These are phyloP conservation scores for Thyridium curvatum DNA, from an alignment of 2,329 filamentous ascomycete species.

Conservation along the genomic window DNA sequence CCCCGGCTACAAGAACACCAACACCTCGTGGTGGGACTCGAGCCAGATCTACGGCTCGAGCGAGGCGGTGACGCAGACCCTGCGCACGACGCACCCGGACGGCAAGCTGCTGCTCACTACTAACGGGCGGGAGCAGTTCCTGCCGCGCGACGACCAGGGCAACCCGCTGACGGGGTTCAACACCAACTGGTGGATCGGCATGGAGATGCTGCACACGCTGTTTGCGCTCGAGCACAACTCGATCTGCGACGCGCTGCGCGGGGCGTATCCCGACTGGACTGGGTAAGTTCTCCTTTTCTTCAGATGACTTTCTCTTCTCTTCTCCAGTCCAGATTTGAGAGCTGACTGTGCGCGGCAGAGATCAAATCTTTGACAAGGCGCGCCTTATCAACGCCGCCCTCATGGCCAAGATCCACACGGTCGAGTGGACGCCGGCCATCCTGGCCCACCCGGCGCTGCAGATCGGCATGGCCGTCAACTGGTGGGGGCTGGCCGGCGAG, in stretches of 20 bases:
- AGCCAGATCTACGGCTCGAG: constrained; percentile 38
- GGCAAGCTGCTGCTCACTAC: constrained; percentile 30
- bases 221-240: constrained; percentile 39
- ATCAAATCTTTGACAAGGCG: constrained; percentile 36
- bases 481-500: constrained; percentile 37
- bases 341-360: no score
- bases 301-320: no score
- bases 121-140: constrained; percentile 23
- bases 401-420: constrained; percentile 43
- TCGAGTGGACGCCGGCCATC: constrained; percentile 42
- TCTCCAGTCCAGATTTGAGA: no score
- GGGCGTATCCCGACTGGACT: constrained; percentile 27
- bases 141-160: constrained; percentile 29
- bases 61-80: constrained; percentile 24
- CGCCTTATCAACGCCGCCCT: constrained; percentile 36
- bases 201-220: no score
- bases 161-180: constrained; percentile 33
- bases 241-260: constrained; percentile 29
- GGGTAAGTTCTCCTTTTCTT: no score
- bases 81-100: constrained; percentile 26
- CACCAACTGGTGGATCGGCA: constrained; percentile 39
- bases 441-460: constrained; percentile 34
- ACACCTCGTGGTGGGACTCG: constrained; percentile 39
- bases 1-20: constrained; percentile 33
- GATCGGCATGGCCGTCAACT: constrained; percentile 36